phyloP scores from a whole-genome alignment of 169 alveolate species.

The Cryptosporidium sp. region DNA sequence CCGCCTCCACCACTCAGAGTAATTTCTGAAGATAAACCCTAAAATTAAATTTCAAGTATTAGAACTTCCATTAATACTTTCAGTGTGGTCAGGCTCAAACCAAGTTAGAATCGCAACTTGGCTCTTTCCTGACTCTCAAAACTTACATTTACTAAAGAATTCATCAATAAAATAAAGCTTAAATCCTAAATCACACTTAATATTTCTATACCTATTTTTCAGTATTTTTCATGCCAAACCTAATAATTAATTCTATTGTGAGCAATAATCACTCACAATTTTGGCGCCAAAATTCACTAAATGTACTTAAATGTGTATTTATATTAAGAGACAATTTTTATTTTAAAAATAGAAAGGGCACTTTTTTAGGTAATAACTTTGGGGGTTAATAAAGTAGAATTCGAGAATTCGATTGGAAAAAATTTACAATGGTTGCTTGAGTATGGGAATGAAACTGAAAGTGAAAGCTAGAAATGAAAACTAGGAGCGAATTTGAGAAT shows the following conservation, averaged over 20 bases:
- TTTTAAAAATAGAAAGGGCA: too few relatives aligned
- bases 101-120: neutral
- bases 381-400: too few relatives aligned
- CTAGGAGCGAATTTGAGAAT: too few relatives aligned
- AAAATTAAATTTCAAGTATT: conserved; percentile 12
- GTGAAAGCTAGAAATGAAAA: too few relatives aligned
- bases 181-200: conserved; percentile 27
- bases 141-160: conserved; percentile 64
- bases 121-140: neutral
- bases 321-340: conserved; percentile 7
- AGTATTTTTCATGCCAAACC: neutral
- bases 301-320: neutral
- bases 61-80: neutral
- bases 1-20: neutral
- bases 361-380: too few relatives aligned
- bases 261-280: conserved; percentile 16
- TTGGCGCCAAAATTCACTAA: conserved; percentile 30
- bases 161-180: conserved; percentile 26
- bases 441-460: too few relatives aligned
- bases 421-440: too few relatives aligned
- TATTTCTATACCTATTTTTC: conserved; percentile 10
- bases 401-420: too few relatives aligned
- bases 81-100: neutral
- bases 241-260: neutral
- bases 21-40: conserved; percentile 42